Evolutionary conservation across 352 stramenopile species (phyloP).

Genomic region (Phytophthora capsici): DNA sequence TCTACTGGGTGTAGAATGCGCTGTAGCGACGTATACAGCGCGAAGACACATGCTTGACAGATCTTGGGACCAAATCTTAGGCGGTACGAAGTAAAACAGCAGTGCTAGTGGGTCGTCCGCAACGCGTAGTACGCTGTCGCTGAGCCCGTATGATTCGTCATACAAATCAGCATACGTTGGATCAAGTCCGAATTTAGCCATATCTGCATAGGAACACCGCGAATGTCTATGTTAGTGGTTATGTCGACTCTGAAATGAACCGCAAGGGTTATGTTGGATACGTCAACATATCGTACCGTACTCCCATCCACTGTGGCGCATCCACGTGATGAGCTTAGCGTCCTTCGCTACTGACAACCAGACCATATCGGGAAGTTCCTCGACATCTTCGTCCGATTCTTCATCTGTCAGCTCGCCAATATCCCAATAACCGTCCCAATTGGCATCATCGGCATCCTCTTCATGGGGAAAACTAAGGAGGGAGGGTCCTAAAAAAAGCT

Average conservation of each 20-base stretch:
- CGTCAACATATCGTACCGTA: slow-evolving; percentile 18
- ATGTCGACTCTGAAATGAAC: neutral
- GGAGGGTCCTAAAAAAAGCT: too few relatives aligned
- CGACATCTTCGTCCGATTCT: neutral
- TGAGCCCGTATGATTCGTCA: slow-evolving; percentile 9
- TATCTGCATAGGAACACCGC: neutral
- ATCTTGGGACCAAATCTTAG: slow-evolving; percentile 13
- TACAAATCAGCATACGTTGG: slow-evolving; percentile 4
- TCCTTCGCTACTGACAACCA: slow-evolving; percentile 7
- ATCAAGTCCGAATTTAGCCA: slow-evolving; percentile 1
- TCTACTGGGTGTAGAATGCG: slow-evolving; percentile 64
- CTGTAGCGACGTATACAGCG: slow-evolving; percentile 53
- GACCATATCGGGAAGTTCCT: slow-evolving; percentile 4
- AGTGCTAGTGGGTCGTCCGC: slow-evolving; percentile 9
- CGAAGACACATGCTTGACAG: too few relatives aligned
- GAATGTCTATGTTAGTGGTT: slow-evolving; percentile 7
- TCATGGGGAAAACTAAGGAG: too few relatives aligned
- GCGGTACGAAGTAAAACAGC: slow-evolving; percentile 23
- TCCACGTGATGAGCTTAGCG: neutral
- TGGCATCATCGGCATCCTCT: slow-evolving; percentile 2
- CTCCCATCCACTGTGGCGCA: slow-evolving; percentile 3
- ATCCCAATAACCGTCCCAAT: slow-evolving; percentile 7
- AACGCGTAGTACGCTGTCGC: neutral
- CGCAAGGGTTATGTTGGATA: slow-evolving; percentile 1
- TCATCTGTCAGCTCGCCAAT: slow-evolving; percentile 9